These are phyloP conservation scores for Fusarium sp. DNA, from an alignment of 2,329 filamentous ascomycete species.

Conservation along the genomic window DNA sequence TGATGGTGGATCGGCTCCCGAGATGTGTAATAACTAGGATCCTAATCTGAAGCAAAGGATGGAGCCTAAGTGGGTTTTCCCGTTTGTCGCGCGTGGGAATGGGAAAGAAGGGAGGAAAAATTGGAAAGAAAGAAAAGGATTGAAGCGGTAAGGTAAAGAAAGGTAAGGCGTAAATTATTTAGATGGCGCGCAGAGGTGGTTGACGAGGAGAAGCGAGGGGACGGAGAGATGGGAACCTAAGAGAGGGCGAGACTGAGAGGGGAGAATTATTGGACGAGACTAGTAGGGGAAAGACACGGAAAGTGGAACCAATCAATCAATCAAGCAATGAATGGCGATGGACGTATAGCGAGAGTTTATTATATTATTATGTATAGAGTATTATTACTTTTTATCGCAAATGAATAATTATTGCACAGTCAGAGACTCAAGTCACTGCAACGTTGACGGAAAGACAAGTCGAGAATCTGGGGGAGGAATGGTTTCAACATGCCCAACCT, in stretches of 20 bases:
- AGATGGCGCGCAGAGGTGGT: constrained; percentile 23
- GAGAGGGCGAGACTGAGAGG: not conserved
- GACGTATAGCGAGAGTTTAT: not conserved
- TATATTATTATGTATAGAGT: not conserved
- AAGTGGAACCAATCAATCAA: constrained; percentile 26
- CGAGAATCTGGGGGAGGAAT: constrained; percentile 30
- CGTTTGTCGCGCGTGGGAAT: constrained; percentile 4
- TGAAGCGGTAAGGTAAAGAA: not conserved
- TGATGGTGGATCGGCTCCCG: constrained; percentile 28
- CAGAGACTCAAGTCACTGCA: not conserved
- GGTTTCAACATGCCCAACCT: constrained; percentile 19
- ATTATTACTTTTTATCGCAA: not conserved
- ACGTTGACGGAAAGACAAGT: not conserved
- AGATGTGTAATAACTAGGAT: constrained; percentile 21
- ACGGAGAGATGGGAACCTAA: not conserved
- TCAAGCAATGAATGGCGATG: not conserved
- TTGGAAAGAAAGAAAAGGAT: constrained; percentile 5
- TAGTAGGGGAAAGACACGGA: constrained; percentile 15
- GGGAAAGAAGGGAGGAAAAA: not conserved
- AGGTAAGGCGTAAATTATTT: constrained; percentile 7
- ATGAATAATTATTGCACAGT: not conserved
- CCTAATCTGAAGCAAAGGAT: not conserved
- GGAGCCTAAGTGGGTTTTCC: constrained; percentile 19
- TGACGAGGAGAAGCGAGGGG: constrained; percentile 28
- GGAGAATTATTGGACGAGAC: constrained; percentile 16